A percentile compares a stretch with the other conserved stretches of the same genome.
Evolutionary conservation across 257 asterid genomes (phyloP).

Genomic region (Avicennia marina): DNA sequence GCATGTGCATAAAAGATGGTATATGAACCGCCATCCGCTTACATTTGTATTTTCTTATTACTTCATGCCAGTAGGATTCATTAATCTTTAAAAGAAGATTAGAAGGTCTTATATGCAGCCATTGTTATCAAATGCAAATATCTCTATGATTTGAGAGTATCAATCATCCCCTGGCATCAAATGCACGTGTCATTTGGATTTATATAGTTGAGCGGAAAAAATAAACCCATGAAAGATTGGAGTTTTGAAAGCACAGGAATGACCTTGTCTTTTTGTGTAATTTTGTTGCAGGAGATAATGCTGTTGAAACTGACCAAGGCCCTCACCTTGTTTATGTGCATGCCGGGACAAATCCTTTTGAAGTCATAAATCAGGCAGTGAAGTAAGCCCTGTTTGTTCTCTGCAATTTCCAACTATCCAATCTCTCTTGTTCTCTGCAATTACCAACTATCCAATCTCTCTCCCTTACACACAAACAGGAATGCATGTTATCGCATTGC

Average conservation of each 20-base stretch:
- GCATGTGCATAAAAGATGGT: constrained; percentile 19
- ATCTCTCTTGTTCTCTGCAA: background rate
- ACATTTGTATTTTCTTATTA: too few species aligned
- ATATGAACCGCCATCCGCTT: constrained; percentile 11
- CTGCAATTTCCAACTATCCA: background rate
- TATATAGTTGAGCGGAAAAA: constrained; percentile 8
- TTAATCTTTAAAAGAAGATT: constrained; percentile 20
- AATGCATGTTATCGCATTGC: background rate
- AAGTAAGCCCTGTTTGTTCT: constrained; percentile 49
- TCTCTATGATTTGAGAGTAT: constrained; percentile 22
- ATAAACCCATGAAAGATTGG: constrained; percentile 14
- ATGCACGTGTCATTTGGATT: constrained; percentile 17
- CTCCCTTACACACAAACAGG: background rate
- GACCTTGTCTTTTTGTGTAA: constrained; percentile 15
- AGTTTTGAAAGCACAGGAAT: constrained; percentile 18
- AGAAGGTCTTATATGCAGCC: background rate
- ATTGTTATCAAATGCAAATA: constrained; percentile 18
- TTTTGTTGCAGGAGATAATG: constrained; percentile 70
- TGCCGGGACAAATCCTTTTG: constrained; percentile 86
- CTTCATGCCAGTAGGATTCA: too few species aligned
- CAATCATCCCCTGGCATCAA: constrained; percentile 11
- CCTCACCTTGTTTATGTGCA: constrained; percentile 78
- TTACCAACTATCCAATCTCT: background rate
- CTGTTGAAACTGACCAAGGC: constrained; percentile 87
- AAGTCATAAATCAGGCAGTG: constrained; percentile 84